Base-by-base conservation (phyloP, 352 stramenopile genomes). In the Globisporangium solare region DNA sequence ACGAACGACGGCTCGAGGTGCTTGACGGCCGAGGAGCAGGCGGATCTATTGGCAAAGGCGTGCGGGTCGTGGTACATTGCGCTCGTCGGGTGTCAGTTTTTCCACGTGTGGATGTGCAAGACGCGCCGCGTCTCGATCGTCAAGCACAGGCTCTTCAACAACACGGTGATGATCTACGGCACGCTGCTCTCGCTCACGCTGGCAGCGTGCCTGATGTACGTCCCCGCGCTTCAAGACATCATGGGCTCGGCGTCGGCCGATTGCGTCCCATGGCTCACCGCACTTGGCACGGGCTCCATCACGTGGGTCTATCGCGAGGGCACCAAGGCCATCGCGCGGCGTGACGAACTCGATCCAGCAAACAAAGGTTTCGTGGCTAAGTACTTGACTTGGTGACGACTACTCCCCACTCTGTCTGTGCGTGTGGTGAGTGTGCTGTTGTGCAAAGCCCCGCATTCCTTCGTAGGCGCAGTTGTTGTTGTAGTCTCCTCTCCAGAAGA, bases 31-130 rank as follows among this genome's bases (percentile, higher is more conserved):
- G 60, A 68, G 41, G 55, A 71, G 18, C 79, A 92, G 52, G 66
- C 61, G 37, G 45, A 86, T 20, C 59, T 88, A 14, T 59, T 95
- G 12, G 59, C 66, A 1, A 62, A 91, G 32, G 80, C 76, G 2
- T 85, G 89, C 47, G 67, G 64, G 1, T 78, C 82, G 14, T 91
- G 78, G 65, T 90, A 89, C 53, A 70, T 87, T 43, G 68, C 76
- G 12, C 71, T 94, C 51, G 66, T 94, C 1, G 64, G 92, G 39
- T 80, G 85, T 35, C 88, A 96, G 64, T 92, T 87, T 60, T 86
- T 83, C 42, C 79, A 94, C 63, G 64, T 96, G 14, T 74, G 92
- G 56, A 75, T 94, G 56, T 91, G 69, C 60, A 96, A 95, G 78
- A 95, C 88, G 20, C 72, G 88, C 14, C 85, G 80, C 54, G 66